phyloP scores from a whole-genome alignment of 768 basidiomycete species.

The Coprinopsis strossmayeri region DNA sequence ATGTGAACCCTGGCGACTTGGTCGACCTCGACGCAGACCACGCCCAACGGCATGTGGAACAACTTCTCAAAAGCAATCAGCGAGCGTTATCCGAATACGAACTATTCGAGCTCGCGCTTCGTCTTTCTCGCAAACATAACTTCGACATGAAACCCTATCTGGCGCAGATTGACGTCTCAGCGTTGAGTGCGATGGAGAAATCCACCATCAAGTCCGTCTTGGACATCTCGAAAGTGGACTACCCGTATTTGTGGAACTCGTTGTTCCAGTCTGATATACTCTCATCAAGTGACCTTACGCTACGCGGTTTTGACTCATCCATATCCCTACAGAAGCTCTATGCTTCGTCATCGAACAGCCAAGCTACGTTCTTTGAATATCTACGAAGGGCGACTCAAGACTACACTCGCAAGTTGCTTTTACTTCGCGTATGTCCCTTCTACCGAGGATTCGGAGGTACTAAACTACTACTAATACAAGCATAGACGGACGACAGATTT shows the following conservation, averaged over 20 bases:
- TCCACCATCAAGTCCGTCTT: constrained; percentile 40
- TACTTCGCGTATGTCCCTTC: constrained; percentile 40
- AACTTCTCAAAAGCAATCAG: constrained; percentile 44
- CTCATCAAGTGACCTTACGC: constrained; percentile 40
- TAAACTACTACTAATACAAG: not conserved
- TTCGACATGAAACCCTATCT: constrained; percentile 42
- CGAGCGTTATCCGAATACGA: constrained; percentile 57
- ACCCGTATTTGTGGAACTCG: constrained; percentile 58
- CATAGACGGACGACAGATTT: constrained; percentile 56
- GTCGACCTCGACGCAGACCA: constrained; percentile 24
- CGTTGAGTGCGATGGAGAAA: constrained; percentile 47
- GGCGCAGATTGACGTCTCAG: constrained; percentile 49
- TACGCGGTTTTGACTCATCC: constrained; percentile 43
- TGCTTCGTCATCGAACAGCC: constrained; percentile 44
- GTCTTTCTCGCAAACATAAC: constrained; percentile 35
- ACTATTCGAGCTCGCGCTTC: constrained; percentile 43
- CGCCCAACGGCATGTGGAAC: constrained; percentile 34
- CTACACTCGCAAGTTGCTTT: constrained; percentile 50
- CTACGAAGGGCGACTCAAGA: constrained; percentile 48
- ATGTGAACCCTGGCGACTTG: constrained; percentile 17
- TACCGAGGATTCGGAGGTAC: not conserved
- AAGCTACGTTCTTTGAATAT: constrained; percentile 57
- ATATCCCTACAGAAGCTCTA: constrained; percentile 56
- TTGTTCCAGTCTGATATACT: constrained; percentile 56
- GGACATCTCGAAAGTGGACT: constrained; percentile 29